Evolutionary conservation across 2,329 filamentous ascomycete species (phyloP).

Genomic region (Trematosphaeria pertusa): DNA sequence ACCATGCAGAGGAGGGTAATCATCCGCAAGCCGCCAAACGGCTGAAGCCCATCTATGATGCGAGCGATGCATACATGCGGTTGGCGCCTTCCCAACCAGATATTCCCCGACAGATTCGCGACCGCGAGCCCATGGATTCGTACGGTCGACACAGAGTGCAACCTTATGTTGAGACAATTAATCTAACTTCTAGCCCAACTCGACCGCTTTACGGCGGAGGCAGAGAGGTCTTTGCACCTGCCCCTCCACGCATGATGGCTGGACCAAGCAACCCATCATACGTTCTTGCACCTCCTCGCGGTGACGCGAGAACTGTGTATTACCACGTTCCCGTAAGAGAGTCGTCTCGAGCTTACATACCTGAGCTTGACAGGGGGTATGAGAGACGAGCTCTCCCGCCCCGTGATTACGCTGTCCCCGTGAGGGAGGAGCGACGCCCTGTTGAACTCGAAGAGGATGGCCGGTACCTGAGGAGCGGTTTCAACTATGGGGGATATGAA

Average conservation of each 20-base stretch:
- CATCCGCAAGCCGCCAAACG: conserved; percentile 19
- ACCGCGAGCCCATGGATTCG: conserved; percentile 16
- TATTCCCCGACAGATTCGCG: conserved; percentile 4
- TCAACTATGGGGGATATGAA: conserved; percentile 20
- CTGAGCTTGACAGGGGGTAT: conserved; percentile 18
- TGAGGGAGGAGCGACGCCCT: conserved; percentile 16
- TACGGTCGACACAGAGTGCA: conserved; percentile 16
- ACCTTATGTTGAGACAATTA: conserved; percentile 24
- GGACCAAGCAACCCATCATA: conserved; percentile 19
- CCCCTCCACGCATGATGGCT: conserved; percentile 11
- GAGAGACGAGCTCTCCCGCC: conserved; percentile 18
- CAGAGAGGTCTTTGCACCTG: conserved; percentile 11
- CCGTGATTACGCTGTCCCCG: conserved; percentile 15
- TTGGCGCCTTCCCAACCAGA: conserved; percentile 2
- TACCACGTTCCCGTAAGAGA: conserved; percentile 19
- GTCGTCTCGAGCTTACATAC: conserved; percentile 18
- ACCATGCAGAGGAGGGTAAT: conserved; percentile 13
- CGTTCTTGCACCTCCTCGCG: conserved; percentile 19
- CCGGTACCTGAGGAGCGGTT: conserved; percentile 19
- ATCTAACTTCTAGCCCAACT: conserved; percentile 35
- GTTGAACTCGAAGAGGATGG: conserved; percentile 16
- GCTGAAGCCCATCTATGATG: conserved; percentile 19
- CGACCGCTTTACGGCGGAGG: conserved; percentile 14
- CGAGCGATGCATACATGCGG: conserved; percentile 8
- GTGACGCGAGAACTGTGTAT: conserved; percentile 26